Percentiles rank a stretch among this genome's conserved stretches.
Evolutionary conservation across 805 yeast genomes (phyloP).

Genomic region (Ogataea paradorogensis): DNA sequence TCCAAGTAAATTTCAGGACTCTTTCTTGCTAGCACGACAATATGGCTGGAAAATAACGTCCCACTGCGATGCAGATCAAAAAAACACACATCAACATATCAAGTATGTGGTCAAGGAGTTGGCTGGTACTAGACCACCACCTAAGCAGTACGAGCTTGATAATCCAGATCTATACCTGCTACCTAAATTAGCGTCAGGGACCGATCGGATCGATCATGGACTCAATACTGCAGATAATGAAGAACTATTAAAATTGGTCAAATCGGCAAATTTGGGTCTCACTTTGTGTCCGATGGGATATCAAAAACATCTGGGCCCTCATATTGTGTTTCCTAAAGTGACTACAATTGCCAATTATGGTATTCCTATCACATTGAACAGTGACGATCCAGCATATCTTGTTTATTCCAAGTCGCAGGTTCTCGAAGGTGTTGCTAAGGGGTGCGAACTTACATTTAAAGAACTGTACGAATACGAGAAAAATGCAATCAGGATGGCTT

Average conservation of each 20-base stretch:
- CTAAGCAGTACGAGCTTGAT: slow-evolving; percentile 33
- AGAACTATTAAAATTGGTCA: slow-evolving; percentile 36
- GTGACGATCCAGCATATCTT: slow-evolving; percentile 39
- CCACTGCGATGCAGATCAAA: slow-evolving; percentile 48
- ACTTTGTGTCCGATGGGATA: slow-evolving; percentile 43
- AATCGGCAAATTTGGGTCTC: slow-evolving; percentile 34
- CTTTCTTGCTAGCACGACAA: slow-evolving; percentile 34
- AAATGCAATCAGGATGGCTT: slow-evolving; percentile 22
- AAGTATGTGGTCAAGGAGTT: slow-evolving; percentile 18
- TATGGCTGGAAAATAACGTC: slow-evolving; percentile 38
- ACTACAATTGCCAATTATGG: slow-evolving; percentile 36
- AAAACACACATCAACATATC: slow-evolving; percentile 41
- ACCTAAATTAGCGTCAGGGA: slow-evolving; percentile 21
- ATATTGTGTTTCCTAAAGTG: slow-evolving; percentile 42
- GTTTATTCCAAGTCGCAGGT: slow-evolving; percentile 44
- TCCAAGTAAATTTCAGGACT: slow-evolving; percentile 40
- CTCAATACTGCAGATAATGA: slow-evolving; percentile 37
- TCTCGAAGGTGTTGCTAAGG: slow-evolving; percentile 17
- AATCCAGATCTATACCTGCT: slow-evolving; percentile 20
- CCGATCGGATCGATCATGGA: slow-evolving; percentile 46
- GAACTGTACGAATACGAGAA: slow-evolving; percentile 21
- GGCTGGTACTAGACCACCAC: slow-evolving; percentile 16
- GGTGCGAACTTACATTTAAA: slow-evolving; percentile 13
- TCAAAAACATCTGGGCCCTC: slow-evolving; percentile 24
- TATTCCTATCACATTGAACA: slow-evolving; percentile 41